Base-by-base conservation (phyloP, 306 rosid genomes). In the Corylus heterophylla region DNA sequence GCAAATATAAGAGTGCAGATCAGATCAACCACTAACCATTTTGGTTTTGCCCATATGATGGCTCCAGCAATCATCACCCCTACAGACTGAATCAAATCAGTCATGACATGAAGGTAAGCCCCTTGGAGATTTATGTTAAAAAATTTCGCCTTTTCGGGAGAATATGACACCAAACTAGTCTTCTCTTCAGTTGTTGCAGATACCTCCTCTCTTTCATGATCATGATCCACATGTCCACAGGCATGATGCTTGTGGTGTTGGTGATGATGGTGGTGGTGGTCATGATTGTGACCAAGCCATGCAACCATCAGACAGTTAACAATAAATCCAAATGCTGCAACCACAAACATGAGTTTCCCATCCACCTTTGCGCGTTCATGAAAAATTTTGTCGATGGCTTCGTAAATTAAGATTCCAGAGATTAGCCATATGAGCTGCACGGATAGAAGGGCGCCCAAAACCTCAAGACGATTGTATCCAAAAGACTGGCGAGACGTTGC, bases 61-160 rank as follows among this genome's bases (percentile, higher is more conserved):
- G 87, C 97, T 83, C 96, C 99, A 7, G 93, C 93, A 73, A 93
- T 82, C 98, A 95, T 95, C 85, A 95, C 99, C 69, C 99, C 99
- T 16, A 91, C 29, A 61, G 98, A 93, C 81, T 95, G 99, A 78
- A 95, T 91, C 96, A 95, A 81, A 86, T 95, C 99, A 7, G 92
- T 80, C 77, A 93, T 84, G 29, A 91, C 94, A 88, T 95, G 99
- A 78, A 95, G 82, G 86, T 95, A 93, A 18, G 99, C 99, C 48
- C 99, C 99, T 83, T 93, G 93, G 42, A 95, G 42, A 79, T 95
- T 95, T 80, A 95, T 90, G 92, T 91, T 87, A 74, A 82, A 71
- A 5, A 27, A 74, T 74, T 58, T 85, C 37, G 31, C 69, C 52
- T 82, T 87, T 63, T 22, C 78, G 20, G 83, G 83, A 76, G 77